phyloP scores from a whole-genome alignment of 441 rosid species.

The Erodium chrysanthum region DNA sequence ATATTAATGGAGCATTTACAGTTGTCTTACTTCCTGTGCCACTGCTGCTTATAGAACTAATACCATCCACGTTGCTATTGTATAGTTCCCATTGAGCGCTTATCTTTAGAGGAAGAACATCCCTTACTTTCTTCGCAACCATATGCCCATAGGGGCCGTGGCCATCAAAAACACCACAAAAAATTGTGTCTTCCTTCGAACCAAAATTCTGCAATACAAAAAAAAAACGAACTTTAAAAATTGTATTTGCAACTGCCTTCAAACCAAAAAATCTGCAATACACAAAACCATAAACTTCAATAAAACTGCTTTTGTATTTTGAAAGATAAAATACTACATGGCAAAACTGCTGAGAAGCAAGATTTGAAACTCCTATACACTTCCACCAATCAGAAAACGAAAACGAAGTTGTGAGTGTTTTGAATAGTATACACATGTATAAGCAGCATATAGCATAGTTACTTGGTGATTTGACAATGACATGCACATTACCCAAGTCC shows the following conservation, averaged over 20 bases:
- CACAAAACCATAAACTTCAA: background rate
- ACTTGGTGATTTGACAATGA: background rate
- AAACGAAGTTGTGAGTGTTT: background rate
- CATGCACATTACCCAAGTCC: background rate
- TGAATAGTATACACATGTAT: background rate
- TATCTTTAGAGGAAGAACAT: constrained; percentile 5
- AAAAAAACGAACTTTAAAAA: too few relatives aligned
- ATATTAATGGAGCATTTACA: background rate
- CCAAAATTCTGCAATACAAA: constrained; percentile 3
- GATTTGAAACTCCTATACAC: background rate
- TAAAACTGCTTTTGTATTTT: background rate
- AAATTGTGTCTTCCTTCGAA: background rate
- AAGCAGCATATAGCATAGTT: background rate
- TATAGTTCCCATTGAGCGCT: background rate
- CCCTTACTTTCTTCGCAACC: constrained; percentile 6
- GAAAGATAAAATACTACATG: background rate
- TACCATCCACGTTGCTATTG: background rate
- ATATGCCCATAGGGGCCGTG: constrained; percentile 7
- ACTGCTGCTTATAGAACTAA: background rate
- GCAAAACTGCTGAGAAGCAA: background rate
- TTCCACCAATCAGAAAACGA: background rate
- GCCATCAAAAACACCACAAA: constrained; percentile 4
- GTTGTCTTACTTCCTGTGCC: background rate
- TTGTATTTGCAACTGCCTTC: too few relatives aligned
- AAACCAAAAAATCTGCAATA: too few relatives aligned